Evolutionary conservation across 1,139 yeast species (phyloP), one percentile per base, ranked within the genome.

Genomic region (Saccharomyces hybrid): DNA sequence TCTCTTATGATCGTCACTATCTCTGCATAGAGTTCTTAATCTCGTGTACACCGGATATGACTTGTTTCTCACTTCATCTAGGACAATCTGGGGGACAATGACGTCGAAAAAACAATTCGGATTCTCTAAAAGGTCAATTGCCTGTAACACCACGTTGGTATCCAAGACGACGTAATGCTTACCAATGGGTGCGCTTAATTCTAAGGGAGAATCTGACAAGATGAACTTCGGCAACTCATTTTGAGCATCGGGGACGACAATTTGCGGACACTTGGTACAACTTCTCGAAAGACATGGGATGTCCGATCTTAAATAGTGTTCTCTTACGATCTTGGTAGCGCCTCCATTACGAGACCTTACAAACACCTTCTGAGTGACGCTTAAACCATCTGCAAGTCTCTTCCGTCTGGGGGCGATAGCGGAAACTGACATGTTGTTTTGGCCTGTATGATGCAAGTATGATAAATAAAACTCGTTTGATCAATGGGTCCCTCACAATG

Each of bases 271-370:
- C 48, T 68, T 68, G 13, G 72, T 67, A 71, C 99, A 95, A 1
- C 80, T 75, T 61, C 75, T 76, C 2, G 96, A 88, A 51, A 85
- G 82, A 71, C 99, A 93, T 23, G 97, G 96, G 55, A 95, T 90
- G 70, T 95, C 99, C 53, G 82, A 82, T 68, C 99, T 79, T 55
- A 95, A 76, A 68, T 95, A 95, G 69, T 91, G 98, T 69, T 95
- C 99, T 62, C 98, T 80, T 25, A 90, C 96, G 44, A 95, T 79
- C 69, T 93, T 93, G 47, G 91, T 79, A 5, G 97, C 97, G 53
- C 86, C 85, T 11, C 98, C 98, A 61, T 86, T 83, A 64, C 93
- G 79, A 2, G 97, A 88, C 61, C 96, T 77, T 52, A 93, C 96
- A 73, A 88, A 93, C 20, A 93, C 96, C 70, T 91, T 93, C 59